Conservation (phyloP, 768 basidiomycete genomes). For the Pisolithus albus region DNA sequence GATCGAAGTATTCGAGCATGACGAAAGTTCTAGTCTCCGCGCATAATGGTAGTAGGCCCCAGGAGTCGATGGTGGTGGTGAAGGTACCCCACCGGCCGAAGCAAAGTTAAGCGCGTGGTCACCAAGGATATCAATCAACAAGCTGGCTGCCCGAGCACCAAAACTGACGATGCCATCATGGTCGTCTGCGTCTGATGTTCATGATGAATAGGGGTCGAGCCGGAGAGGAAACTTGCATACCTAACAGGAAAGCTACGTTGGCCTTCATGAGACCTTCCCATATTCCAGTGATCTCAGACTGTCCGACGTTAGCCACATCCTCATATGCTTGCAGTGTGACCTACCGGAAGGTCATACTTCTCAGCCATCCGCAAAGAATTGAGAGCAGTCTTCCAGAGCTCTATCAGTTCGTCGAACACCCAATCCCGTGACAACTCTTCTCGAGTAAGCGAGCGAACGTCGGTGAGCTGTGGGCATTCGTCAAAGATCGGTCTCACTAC, state of each 20-base stretch:
- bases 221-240: slow-evolving; percentile 24
- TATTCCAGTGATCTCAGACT: slow-evolving; percentile 44
- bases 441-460: slow-evolving; percentile 49
- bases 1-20: slow-evolving; percentile 37
- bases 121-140: slow-evolving; percentile 44
- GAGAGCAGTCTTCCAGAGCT: slow-evolving; percentile 46
- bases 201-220: neutral
- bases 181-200: slow-evolving; percentile 37
- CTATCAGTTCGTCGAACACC: slow-evolving; percentile 46
- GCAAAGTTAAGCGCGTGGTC: slow-evolving; percentile 41
- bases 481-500: slow-evolving; percentile 48
- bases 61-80: slow-evolving; percentile 8
- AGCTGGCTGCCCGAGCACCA: slow-evolving; percentile 32
- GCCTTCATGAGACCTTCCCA: slow-evolving; percentile 55
- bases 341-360: slow-evolving; percentile 43
- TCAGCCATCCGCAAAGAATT: slow-evolving; percentile 40
- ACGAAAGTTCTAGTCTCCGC: neutral
- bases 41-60: neutral
- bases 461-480: slow-evolving; percentile 44
- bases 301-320: slow-evolving; percentile 1
- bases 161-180: slow-evolving; percentile 34
- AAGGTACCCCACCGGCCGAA: slow-evolving; percentile 17
- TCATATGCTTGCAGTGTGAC: slow-evolving; percentile 17
- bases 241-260: slow-evolving; percentile 40
- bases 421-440: slow-evolving; percentile 51